Evolutionary conservation across 2,329 filamentous ascomycete species (phyloP).

Genomic region (Aspergillus ibericus): DNA sequence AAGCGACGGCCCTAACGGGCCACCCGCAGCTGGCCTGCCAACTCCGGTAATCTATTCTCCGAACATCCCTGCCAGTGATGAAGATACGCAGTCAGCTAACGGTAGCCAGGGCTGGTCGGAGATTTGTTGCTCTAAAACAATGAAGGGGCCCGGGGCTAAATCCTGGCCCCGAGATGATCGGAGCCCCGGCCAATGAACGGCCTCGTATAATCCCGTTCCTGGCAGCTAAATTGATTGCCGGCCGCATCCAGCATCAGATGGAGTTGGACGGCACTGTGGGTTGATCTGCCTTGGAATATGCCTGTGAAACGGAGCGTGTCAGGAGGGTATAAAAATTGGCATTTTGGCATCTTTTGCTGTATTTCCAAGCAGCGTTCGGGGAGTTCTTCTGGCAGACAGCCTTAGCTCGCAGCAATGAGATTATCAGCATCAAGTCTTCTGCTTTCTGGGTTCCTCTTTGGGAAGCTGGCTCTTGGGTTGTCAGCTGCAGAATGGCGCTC

Average conservation of each 20-base stretch:
- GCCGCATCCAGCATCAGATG: not conserved
- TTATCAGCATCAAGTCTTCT: not conserved
- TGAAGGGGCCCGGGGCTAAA: not conserved
- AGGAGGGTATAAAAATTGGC: too few species aligned
- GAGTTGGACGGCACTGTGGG: not conserved
- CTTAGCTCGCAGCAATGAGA: not conserved
- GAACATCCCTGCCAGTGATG: not conserved
- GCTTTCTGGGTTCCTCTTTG: not conserved
- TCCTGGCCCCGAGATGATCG: not conserved
- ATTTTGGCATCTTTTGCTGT: not conserved
- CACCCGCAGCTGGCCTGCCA: not conserved
- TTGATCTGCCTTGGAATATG: not conserved
- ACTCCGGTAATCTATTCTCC: not conserved
- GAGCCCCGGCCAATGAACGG: not conserved
- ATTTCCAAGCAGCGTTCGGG: not conserved
- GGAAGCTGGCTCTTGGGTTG: not conserved
- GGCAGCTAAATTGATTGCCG: not conserved
- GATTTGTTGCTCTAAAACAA: not conserved
- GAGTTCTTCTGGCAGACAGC: not conserved
- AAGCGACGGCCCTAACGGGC: not conserved
- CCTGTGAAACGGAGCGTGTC: too few species aligned
- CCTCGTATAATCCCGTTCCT: not conserved
- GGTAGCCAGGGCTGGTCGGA: not conserved
- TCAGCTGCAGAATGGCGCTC: constrained; percentile 38
- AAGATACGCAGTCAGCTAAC: not conserved